phyloP scores from a whole-genome alignment of 495 filamentous ascomycete species.

The Tuber magnatum region DNA sequence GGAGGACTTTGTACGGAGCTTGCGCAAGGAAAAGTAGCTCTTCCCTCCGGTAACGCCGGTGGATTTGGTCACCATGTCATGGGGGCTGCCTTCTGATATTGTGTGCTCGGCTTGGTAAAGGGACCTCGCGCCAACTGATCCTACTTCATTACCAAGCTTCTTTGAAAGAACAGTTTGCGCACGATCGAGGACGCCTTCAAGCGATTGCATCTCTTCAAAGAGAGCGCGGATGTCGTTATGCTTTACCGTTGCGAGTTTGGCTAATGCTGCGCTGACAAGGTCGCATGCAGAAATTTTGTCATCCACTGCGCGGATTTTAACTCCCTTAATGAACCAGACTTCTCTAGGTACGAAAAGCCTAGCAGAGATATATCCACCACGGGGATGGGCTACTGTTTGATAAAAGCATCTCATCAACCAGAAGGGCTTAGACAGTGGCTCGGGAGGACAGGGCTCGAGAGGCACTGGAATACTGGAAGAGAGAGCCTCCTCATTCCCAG shows the following conservation, averaged over 20 bases:
- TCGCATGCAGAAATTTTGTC: slow-evolving; percentile 96
- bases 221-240: slow-evolving; percentile 84
- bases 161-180: slow-evolving; percentile 68
- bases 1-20: slow-evolving; percentile 83
- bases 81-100: slow-evolving; percentile 32
- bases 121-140: slow-evolving; percentile 56
- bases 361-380: slow-evolving; percentile 83
- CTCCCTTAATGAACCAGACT: slow-evolving; percentile 87
- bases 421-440: slow-evolving; percentile 78
- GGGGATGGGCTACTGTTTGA: slow-evolving; percentile 83
- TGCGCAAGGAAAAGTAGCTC: slow-evolving; percentile 65
- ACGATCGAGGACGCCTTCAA: slow-evolving; percentile 80
- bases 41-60: slow-evolving; percentile 40
- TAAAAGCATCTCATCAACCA: slow-evolving; percentile 94
- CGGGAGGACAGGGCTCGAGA: slow-evolving; percentile 85
- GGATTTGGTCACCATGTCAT: slow-evolving; percentile 40
- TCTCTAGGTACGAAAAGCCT: slow-evolving; percentile 87
- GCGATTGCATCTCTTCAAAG: slow-evolving; percentile 87
- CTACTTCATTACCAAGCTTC: slow-evolving; percentile 86
- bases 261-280: slow-evolving; percentile 77
- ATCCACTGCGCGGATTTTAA: slow-evolving; percentile 81
- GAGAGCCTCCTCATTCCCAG: slow-evolving; percentile 50
- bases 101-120: slow-evolving; percentile 35
- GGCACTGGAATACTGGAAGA: slow-evolving; percentile 58
- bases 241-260: slow-evolving; percentile 75